These are phyloP conservation scores for Fusarium oligoseptatum DNA, from an alignment of 2,329 filamentous ascomycete genomes.

Conservation along the genomic window DNA sequence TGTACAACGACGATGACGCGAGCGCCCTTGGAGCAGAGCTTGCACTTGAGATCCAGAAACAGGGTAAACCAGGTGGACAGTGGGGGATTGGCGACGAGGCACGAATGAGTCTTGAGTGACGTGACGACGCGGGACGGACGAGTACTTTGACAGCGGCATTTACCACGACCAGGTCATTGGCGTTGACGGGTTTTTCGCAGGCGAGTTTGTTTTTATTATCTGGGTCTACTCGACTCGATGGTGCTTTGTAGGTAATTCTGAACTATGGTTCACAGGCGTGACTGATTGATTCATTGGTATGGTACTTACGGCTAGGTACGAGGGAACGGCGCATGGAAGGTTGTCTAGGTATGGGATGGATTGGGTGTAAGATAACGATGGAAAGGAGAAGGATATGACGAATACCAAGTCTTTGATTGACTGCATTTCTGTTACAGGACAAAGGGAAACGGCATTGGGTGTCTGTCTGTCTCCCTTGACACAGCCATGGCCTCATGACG, in stretches of 20 bases:
- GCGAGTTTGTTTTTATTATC: conserved; percentile 8
- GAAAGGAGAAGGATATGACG: conserved; percentile 9
- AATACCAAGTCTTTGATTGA: conserved; percentile 30
- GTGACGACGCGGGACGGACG: conserved; percentile 14
- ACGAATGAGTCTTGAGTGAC: conserved; percentile 79
- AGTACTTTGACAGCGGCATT: conserved; percentile 17
- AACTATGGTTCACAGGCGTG: neutral
- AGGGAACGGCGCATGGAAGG: conserved; percentile 24
- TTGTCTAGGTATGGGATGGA: neutral
- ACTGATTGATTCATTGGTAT: conserved; percentile 1
- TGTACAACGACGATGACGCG: conserved; percentile 58
- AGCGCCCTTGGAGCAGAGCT: conserved; percentile 59
- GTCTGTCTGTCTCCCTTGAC: neutral
- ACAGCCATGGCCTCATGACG: neutral
- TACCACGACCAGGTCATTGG: conserved; percentile 27
- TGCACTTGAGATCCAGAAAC: conserved; percentile 66
- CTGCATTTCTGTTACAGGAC: neutral
- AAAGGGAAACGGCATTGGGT: conserved; percentile 19
- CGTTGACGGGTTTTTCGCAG: conserved; percentile 53
- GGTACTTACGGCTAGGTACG: conserved; percentile 5
- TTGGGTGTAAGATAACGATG: conserved; percentile 21
- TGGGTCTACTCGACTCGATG: neutral
- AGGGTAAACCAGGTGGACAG: conserved; percentile 67
- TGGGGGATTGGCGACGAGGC: conserved; percentile 90
- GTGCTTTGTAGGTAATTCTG: neutral